Base-by-base conservation (phyloP, 2,329 filamentous ascomycete species). In the Calcarisporium arbuscula region DNA sequence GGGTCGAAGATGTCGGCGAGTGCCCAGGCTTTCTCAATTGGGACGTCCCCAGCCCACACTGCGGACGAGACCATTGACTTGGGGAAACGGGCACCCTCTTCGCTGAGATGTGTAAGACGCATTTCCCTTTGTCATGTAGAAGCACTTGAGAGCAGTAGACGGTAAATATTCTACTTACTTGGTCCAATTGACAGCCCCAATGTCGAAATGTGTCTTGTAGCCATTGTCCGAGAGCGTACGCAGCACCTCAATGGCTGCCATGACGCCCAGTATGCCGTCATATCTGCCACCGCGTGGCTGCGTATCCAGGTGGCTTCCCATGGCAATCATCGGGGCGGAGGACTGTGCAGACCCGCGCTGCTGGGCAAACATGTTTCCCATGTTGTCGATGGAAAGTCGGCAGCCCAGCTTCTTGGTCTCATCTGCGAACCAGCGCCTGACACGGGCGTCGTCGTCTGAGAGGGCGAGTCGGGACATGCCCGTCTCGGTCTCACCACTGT, bases 51-150 rank as follows among this genome's bases (percentile, higher is more conserved):
- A 0, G 82, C 77, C 84, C 85, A 90, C 14, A 89, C 85, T 2
- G 82, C 85, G 0, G 82, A 87, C 0, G 79, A 67, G n/a, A 82
- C 63, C 77, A 87, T 88, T 20, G 77, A 82, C 36, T 79, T 77
- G 2, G 84, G 83, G 44, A 90, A 90, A 0, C 85, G 72, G 1
- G 85, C 85, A 5, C 85, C 85, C 61, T 92, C 86, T 60, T 92
- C 85, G 50, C 78, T 83, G 32, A 0, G 26, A n/a, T n/a, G n/a
- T n/a, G n/a, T n/a, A n/a, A n/a, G n/a, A n/a, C n/a, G n/a, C n/a
- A n/a, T n/a, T n/a, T n/a, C n/a, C n/a, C n/a, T n/a, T n/a, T n/a
- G n/a, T n/a, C n/a, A n/a, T n/a, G n/a, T n/a, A n/a, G 11, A 12
- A 27, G 32, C 23, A 5, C 8, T 9, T 19, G 16, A 19, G 4